Conservation (phyloP, 2,329 filamentous ascomycete genomes). For the Diaporthe citri region DNA sequence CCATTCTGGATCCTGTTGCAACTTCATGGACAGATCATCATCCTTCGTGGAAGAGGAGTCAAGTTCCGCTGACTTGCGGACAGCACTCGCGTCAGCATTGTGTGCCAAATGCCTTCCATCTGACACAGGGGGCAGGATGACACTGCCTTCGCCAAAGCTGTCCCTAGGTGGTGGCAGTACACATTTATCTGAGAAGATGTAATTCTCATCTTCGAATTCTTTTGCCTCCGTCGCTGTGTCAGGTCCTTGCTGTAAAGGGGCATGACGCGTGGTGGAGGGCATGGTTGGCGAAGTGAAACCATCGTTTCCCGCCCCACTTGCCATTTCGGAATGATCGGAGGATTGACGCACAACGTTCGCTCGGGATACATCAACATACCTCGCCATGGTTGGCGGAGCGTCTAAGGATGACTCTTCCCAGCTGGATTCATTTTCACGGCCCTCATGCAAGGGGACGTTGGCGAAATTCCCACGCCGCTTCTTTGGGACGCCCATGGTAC, state of each 20-base stretch:
- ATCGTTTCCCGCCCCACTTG: not conserved
- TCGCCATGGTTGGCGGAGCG: not conserved
- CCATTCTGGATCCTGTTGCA: conserved; percentile 22
- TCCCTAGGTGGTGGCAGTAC: not conserved
- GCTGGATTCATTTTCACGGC: not conserved
- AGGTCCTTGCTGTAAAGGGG: not conserved
- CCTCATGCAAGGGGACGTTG: not conserved
- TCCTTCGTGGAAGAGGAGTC: not conserved
- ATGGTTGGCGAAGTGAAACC: not conserved
- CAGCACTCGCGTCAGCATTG: not conserved
- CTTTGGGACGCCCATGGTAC: not conserved
- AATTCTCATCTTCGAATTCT: not conserved
- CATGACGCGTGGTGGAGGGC: not conserved
- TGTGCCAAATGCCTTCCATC: no score
- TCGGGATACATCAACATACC: not conserved
- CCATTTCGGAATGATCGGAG: not conserved
- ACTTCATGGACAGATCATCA: not conserved
- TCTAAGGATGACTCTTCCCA: not conserved
- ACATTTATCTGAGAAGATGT: conserved; percentile 2
- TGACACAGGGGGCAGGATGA: not conserved
- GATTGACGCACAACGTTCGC: no score
- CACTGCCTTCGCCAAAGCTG: not conserved
- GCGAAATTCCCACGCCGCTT: not conserved
- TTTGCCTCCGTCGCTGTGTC: not conserved
- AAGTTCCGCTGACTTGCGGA: not conserved